Evolutionary conservation across 2,329 filamentous ascomycete species (phyloP).

Genomic region (Pseudocercospora eumusae): DNA sequence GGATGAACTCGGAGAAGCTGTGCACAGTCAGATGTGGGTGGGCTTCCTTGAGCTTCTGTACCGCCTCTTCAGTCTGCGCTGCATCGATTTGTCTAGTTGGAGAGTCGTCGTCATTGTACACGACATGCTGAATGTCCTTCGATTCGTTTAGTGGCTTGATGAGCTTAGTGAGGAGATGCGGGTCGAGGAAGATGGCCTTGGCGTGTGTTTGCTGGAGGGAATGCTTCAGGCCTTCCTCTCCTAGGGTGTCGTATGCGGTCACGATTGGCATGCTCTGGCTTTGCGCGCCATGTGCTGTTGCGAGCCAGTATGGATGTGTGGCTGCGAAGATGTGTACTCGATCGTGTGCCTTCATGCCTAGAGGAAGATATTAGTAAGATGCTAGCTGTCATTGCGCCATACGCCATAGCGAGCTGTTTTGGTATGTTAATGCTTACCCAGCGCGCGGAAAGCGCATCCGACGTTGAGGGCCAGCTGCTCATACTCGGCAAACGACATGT

Average conservation of each 20-base stretch:
- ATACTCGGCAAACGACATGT: constrained; percentile 78
- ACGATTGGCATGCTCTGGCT: constrained; percentile 91
- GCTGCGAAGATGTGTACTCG: constrained; percentile 79
- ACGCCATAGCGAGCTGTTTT: too few relatives aligned
- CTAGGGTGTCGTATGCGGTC: constrained; percentile 91
- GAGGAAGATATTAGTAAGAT: background rate
- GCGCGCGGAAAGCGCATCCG: constrained; percentile 70
- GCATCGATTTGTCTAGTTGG: constrained; percentile 35
- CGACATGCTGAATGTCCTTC: constrained; percentile 58
- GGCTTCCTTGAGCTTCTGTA: constrained; percentile 56
- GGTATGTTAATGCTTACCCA: constrained; percentile 41
- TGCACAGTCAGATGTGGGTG: constrained; percentile 56
- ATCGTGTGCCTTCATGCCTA: constrained; percentile 65
- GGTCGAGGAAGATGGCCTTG: constrained; percentile 83
- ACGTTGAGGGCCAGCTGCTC: constrained; percentile 68
- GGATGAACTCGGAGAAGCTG: constrained; percentile 58
- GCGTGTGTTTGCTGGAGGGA: constrained; percentile 80
- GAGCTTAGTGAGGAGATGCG: constrained; percentile 64
- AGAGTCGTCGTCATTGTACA: constrained; percentile 58
- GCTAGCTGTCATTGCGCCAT: background rate
- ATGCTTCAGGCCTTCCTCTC: constrained; percentile 79
- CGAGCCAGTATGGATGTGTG: constrained; percentile 83
- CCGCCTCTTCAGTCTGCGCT: constrained; percentile 54
- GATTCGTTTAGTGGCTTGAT: constrained; percentile 57
- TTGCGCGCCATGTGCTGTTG: constrained; percentile 65